Evolutionary conservation across 2,329 filamentous ascomycete species (phyloP), one percentile per base, ranked within the genome.

Genomic region (Pezicula carpinea): DNA sequence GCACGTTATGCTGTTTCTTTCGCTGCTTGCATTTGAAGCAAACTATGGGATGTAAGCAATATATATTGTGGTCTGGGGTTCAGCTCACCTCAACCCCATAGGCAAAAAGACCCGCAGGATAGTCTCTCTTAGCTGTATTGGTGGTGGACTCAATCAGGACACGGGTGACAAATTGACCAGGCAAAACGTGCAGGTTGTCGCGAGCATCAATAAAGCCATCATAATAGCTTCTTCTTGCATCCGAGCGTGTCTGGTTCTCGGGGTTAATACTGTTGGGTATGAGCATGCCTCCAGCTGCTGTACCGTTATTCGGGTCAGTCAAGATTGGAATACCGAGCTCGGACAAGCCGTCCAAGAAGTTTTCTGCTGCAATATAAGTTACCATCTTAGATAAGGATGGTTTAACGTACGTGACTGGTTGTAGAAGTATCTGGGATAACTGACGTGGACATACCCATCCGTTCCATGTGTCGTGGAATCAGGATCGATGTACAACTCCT

Each of bases 181-280:
- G 66, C 0, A 68, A 54, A 21, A 72, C 38, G 21, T 72, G 67
- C 29, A 72, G 53, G 44, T 73, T 72, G 1, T 60, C 52, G 4
- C 67, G 67, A 22, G 56, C 47, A 22, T 51, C 42, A 5, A 65
- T 48, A 2, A 66, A 64, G 0, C 62, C 53, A 43, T 73, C 65
- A 15, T 67, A 61, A 51, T 73, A 72, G 8, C 66, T 65, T n/a
- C 63, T 64, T 7, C 69, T 63, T 22, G 65, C 66, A 53, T 72
- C 66, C 3, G 61, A 63, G 26, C 69, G 64, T 8, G 68, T 69
- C 51, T 70, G 69, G 39, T 69, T 70, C 14, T 55, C 50, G 3
- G 62, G 61, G n/a, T 54, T 55, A 44, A 72, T 64, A 49, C 62
- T 70, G 34, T 65, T 65, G 1, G 70, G 67, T 31, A 65, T 58